phyloP scores from a whole-genome alignment of 805 yeast genomes.

The Cyberlindnera japonica region DNA sequence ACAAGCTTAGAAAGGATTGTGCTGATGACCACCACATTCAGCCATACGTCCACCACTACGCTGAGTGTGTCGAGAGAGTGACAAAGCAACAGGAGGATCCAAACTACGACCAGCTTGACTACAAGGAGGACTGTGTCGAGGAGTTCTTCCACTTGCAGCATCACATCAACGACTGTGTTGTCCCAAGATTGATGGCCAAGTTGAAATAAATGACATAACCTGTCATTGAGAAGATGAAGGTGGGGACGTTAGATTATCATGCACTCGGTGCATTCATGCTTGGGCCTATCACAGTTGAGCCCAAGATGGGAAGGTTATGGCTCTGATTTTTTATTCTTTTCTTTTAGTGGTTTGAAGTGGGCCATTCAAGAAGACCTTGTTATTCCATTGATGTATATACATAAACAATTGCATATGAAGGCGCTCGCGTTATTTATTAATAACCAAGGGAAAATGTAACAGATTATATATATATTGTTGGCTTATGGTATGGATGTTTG shows the following conservation, averaged over 20 bases:
- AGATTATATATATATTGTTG: no score
- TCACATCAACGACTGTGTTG: slow-evolving; percentile 86
- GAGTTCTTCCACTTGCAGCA: slow-evolving; percentile 97
- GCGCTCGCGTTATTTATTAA: slow-evolving; percentile 1
- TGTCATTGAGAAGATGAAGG: not conserved
- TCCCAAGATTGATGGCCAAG: slow-evolving; percentile 82
- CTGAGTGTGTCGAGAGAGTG: slow-evolving; percentile 94
- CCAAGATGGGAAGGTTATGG: not conserved
- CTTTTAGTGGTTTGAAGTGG: not conserved
- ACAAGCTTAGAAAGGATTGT: slow-evolving; percentile 65
- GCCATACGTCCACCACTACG: slow-evolving; percentile 80
- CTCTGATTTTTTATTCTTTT: not conserved
- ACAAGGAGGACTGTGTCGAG: slow-evolving; percentile 97
- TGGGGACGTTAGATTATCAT: not conserved
- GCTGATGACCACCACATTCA: slow-evolving; percentile 62
- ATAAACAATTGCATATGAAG: slow-evolving; percentile 6
- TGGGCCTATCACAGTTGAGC: not conserved
- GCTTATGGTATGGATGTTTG: no score
- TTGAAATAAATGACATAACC: slow-evolving; percentile 51
- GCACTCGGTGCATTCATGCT: not conserved
- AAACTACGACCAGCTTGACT: slow-evolving; percentile 69
- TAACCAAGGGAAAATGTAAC: not conserved
- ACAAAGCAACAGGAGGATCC: slow-evolving; percentile 81
- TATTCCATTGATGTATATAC: slow-evolving; percentile 3
- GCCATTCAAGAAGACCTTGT: not conserved